Conservation (phyloP, 192 early-diverging fungal genomes). For the Powellomyces hirtus region DNA sequence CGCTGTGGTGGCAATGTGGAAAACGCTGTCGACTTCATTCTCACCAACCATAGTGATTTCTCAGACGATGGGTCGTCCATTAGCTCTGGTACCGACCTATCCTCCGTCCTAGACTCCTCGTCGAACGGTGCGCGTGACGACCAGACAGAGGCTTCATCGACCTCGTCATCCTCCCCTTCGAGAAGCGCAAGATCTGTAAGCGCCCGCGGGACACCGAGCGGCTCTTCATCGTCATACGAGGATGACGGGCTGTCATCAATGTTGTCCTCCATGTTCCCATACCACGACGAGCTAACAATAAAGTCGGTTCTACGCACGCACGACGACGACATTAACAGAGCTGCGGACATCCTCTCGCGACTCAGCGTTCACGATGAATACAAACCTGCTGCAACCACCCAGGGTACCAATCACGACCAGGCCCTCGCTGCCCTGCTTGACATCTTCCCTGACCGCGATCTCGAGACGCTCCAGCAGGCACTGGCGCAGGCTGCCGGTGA, state of each 20-base stretch:
- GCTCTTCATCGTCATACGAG: background rate
- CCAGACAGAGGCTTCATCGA: background rate
- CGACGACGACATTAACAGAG: background rate
- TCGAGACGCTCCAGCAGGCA: background rate
- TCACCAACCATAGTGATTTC: background rate
- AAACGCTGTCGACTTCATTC: constrained; percentile 1
- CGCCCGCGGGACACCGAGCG: background rate
- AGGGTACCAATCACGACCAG: background rate
- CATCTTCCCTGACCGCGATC: constrained; percentile 13
- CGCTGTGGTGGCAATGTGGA: constrained; percentile 11
- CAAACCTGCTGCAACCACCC: background rate
- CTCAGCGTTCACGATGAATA: background rate
- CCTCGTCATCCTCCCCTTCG: background rate
- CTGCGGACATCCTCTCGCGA: background rate
- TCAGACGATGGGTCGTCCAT: background rate
- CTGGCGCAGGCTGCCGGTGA: background rate
- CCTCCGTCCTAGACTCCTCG: background rate
- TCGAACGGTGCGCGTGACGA: background rate
- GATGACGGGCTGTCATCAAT: background rate
- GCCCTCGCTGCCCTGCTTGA: constrained; percentile 11
- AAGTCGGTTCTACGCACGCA: background rate
- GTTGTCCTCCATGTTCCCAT: constrained; percentile 25
- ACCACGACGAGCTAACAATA: background rate
- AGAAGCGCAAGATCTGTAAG: background rate
- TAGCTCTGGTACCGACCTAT: background rate